phyloP scores from a whole-genome alignment of 176 grass and related monocot species.

The Phragmites australis region DNA sequence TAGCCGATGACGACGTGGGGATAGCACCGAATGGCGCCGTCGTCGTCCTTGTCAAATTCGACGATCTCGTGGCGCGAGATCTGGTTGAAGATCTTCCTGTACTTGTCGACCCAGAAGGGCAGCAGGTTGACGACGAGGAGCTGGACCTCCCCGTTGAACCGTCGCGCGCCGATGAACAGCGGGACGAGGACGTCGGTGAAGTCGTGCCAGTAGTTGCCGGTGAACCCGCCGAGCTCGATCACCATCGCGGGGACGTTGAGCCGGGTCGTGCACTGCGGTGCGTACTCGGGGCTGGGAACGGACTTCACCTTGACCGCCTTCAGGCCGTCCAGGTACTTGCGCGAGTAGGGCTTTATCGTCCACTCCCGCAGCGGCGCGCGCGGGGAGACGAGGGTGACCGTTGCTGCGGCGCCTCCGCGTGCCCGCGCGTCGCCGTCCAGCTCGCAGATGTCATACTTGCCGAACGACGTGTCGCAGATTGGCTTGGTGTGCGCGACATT shows the following conservation, averaged over 20 bases:
- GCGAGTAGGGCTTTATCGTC: constrained; percentile 64
- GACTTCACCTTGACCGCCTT: constrained; percentile 49
- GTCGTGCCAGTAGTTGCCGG: constrained; percentile 78
- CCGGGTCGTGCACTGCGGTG: constrained; percentile 40
- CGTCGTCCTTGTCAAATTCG: constrained; percentile 55
- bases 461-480: constrained; percentile 53
- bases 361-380: constrained; percentile 41
- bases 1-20: constrained; percentile 55
- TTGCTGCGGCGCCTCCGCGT: neutral
- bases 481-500: constrained; percentile 36
- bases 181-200: constrained; percentile 65
- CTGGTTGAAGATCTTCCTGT: constrained; percentile 37
- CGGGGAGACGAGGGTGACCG: constrained; percentile 41
- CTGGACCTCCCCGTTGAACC: constrained; percentile 54
- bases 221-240: constrained; percentile 61
- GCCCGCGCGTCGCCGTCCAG: constrained; percentile 39
- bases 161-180: constrained; percentile 56
- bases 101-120: constrained; percentile 55
- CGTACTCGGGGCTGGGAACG: constrained; percentile 7
- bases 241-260: constrained; percentile 55
- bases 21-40: constrained; percentile 48
- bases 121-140: constrained; percentile 62
- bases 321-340: constrained; percentile 56
- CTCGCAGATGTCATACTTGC: constrained; percentile 66
- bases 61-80: constrained; percentile 60